Conservation (phyloP, 768 basidiomycete genomes). For the Boletus rubropictus region DNA sequence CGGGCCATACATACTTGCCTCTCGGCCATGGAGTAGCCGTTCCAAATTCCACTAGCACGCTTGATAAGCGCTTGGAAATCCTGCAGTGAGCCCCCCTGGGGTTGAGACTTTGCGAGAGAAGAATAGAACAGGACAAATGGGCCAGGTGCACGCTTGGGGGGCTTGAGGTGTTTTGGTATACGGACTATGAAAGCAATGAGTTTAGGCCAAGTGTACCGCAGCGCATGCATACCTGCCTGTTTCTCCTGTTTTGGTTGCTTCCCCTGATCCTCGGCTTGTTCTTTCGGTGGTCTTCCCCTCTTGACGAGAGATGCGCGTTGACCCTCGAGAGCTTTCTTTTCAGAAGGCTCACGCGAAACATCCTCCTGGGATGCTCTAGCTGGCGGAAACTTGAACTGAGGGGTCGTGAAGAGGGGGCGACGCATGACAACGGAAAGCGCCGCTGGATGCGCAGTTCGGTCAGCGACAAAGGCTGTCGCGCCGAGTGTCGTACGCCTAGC, state of each 20-base stretch:
- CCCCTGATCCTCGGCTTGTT: not conserved
- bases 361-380: not conserved
- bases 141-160: slow-evolving; percentile 26
- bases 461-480: not conserved
- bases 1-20: slow-evolving; percentile 30
- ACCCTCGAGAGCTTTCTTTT: not conserved
- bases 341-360: not conserved
- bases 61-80: slow-evolving; percentile 8
- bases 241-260: not conserved
- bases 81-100: not conserved
- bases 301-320: slow-evolving; percentile 5
- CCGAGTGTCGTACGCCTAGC: slow-evolving; percentile 2
- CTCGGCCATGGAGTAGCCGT: slow-evolving; percentile 27
- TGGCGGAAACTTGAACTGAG: slow-evolving; percentile 10
- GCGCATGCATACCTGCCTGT: slow-evolving; percentile 11
- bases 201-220: not conserved
- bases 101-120: slow-evolving; percentile 11
- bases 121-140: slow-evolving; percentile 24
- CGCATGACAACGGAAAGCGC: slow-evolving; percentile 9
- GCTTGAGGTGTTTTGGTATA: slow-evolving; percentile 14
- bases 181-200: slow-evolving; percentile 14
- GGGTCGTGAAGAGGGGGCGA: slow-evolving; percentile 26
- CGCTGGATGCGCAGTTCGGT: not conserved
- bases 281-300: slow-evolving; percentile 4
- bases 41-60: slow-evolving; percentile 29